Evolutionary conservation across 202 grass and related monocot genomes (phyloP).

Genomic region (Panicum hallii): DNA sequence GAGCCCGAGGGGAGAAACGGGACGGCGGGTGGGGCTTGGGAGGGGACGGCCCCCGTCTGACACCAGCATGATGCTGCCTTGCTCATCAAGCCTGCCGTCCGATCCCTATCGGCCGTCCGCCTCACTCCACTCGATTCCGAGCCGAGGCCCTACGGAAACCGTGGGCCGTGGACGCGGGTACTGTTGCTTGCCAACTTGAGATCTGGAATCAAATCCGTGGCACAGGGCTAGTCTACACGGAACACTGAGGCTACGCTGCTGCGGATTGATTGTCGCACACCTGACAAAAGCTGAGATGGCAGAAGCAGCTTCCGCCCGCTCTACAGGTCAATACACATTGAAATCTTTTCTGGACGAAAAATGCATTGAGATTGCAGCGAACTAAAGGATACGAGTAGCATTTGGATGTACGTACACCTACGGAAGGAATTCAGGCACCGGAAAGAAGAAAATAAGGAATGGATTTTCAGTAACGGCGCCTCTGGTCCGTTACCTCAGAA

Average conservation of each 20-base stretch:
- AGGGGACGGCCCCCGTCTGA: not conserved
- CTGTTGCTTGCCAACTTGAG: not conserved
- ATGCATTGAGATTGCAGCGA: too few relatives aligned
- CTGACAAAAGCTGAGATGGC: slow-evolving; percentile 22
- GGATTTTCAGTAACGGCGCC: too few relatives aligned
- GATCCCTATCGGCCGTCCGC: slow-evolving; percentile 28
- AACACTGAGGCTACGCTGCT: not conserved
- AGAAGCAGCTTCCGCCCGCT: not conserved
- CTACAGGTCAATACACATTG: not conserved
- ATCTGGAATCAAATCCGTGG: slow-evolving; percentile 4
- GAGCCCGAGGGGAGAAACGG: too few relatives aligned
- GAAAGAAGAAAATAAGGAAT: too few relatives aligned
- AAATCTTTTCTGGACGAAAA: not conserved
- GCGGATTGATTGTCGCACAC: not conserved
- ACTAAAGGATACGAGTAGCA: too few relatives aligned
- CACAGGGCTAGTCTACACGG: not conserved
- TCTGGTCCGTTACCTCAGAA: too few relatives aligned
- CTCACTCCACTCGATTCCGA: slow-evolving; percentile 15
- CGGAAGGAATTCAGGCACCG: too few relatives aligned
- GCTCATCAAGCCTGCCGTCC: slow-evolving; percentile 43
- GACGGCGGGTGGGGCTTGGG: not conserved
- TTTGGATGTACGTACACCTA: too few relatives aligned
- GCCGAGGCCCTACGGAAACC: slow-evolving; percentile 15
- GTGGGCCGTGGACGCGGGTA: slow-evolving; percentile 9
- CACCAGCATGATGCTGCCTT: slow-evolving; percentile 45